Percentiles rank a stretch among this genome's conserved stretches.
Conservation (phyloP, 1,284 basidiomycete genomes). For the Trametes hirsuta region DNA sequence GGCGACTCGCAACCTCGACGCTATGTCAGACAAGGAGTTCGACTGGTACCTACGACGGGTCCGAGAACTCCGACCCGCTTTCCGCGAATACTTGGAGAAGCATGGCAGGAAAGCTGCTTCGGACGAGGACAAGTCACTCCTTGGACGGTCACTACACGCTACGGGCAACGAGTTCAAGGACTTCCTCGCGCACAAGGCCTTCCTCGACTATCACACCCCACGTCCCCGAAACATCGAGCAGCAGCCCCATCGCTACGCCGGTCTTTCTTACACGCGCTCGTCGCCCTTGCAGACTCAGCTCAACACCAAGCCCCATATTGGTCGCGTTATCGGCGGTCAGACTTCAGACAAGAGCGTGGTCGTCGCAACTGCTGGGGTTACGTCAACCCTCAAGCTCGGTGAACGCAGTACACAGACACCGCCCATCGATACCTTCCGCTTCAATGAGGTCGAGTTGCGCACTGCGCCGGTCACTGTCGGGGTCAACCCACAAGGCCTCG, state of each 20-base stretch:
- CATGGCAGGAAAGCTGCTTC: constrained; percentile 23
- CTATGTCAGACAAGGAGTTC: constrained; percentile 53
- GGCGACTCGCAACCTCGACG: constrained; percentile 35
- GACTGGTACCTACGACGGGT: constrained; percentile 57
- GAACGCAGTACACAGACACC: not conserved
- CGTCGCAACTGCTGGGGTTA: constrained; percentile 37
- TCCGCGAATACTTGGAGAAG: constrained; percentile 48
- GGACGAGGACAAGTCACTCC: constrained; percentile 35
- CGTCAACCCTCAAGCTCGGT: constrained; percentile 19
- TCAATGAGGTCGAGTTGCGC: constrained; percentile 30
- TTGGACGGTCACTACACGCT: constrained; percentile 30
- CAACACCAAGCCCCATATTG: constrained; percentile 55
- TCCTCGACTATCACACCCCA: constrained; percentile 27
- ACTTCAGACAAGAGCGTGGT: not conserved
- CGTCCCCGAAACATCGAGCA: constrained; percentile 55
- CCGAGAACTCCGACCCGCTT: constrained; percentile 57
- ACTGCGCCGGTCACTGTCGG: constrained; percentile 38
- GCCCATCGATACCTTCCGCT: constrained; percentile 30
- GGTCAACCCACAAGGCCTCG: constrained; percentile 22
- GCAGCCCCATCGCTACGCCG: constrained; percentile 65
- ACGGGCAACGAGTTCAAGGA: constrained; percentile 25
- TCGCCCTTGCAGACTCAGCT: constrained; percentile 56
- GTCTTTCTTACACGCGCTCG: constrained; percentile 59
- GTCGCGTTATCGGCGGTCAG: constrained; percentile 51
- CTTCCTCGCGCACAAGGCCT: constrained; percentile 35